Evolutionary conservation across 345 rosid species (phyloP), one percentile per base, ranked within the genome.

Genomic region (Kandelia obovata): DNA sequence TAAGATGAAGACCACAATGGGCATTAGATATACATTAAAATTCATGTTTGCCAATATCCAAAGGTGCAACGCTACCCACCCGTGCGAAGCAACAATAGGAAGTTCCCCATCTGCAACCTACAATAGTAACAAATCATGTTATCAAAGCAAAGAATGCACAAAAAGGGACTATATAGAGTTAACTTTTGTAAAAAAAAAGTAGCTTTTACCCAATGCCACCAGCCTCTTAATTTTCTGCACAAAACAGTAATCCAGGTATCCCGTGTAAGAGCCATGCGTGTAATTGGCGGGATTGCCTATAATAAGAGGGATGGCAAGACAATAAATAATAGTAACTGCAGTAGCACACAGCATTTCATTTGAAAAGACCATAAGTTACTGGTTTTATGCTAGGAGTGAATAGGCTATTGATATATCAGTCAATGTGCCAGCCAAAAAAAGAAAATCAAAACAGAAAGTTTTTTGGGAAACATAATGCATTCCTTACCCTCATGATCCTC

Each of bases 81-180:
- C 99, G 73, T 90, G 98, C 5, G 97, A 83, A 68, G 98, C 90
- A 80, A 96, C 89, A 80, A 96, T 75, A 30, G 98, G 99, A 74
- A 96, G 91, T 64, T 96, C 95, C 77, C 99, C 99, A 70, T 90
- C 97, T 72, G 98, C 97, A 63, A 92, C 97, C 99, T 92, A 80
- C 77, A 77, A 53, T 26, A 64, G 55, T 80, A 59, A 55, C 30
- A 65, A 65, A 61, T 75, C 58, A 65, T 64, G 66, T 84, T 62
- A 84, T 69, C 69, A 68, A 55, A 27, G 30, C 30, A 64, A 55
- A 27, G 30, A 17, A 64, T 58, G 37, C 31, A 51, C 39, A 53
- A 47, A 56, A 39, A 32, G 58, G 20, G 23, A 35, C 39, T 51
- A 53, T 67, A 59, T 52, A 75, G 25, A 70, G 64, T 34, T 47